These are phyloP conservation scores for Exophiala spinifera DNA, from an alignment of 2,329 filamentous ascomycete genomes.

Conservation along the genomic window DNA sequence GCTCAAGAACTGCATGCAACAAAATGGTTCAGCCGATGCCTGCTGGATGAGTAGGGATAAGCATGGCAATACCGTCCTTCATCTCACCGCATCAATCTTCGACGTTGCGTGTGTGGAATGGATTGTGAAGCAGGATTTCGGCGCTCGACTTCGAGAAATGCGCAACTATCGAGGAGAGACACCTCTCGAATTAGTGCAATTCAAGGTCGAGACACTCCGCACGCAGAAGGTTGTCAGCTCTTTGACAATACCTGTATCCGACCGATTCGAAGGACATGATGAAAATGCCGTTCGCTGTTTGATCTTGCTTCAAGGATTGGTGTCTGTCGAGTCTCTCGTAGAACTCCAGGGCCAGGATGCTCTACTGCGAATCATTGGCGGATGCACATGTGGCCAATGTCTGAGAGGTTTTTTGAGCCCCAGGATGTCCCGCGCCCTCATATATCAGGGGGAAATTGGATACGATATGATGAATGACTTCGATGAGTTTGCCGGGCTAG, in stretches of 20 bases:
- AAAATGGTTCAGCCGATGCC: constrained; percentile 5
- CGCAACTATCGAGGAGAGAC: constrained; percentile 36
- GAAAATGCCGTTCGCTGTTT: constrained; percentile 32
- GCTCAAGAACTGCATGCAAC: constrained; percentile 13
- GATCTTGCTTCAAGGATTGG: constrained; percentile 25
- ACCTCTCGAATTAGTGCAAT: constrained; percentile 34
- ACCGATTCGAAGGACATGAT: constrained; percentile 35
- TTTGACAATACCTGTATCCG: constrained; percentile 29
- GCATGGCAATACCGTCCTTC: constrained; percentile 31
- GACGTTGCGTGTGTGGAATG: constrained; percentile 30
- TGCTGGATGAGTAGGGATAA: constrained; percentile 19
- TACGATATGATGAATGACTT: constrained; percentile 28
- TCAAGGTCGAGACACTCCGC: constrained; percentile 33
- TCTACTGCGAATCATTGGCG: constrained; percentile 33
- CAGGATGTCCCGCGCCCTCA: constrained; percentile 36
- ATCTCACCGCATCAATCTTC: constrained; percentile 30
- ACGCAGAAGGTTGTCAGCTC: constrained; percentile 20
- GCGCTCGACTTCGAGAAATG: constrained; percentile 17
- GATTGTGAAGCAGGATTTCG: constrained; percentile 31
- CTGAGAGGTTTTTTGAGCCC: constrained; percentile 39
- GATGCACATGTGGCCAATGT: constrained; percentile 41
- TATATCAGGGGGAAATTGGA: constrained; percentile 30
- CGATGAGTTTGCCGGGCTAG: too few relatives aligned
- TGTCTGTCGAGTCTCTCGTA: constrained; percentile 8
- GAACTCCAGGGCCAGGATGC: constrained; percentile 16